Conservation (phyloP, 768 basidiomycete genomes). For the Lentinula raphanica region DNA sequence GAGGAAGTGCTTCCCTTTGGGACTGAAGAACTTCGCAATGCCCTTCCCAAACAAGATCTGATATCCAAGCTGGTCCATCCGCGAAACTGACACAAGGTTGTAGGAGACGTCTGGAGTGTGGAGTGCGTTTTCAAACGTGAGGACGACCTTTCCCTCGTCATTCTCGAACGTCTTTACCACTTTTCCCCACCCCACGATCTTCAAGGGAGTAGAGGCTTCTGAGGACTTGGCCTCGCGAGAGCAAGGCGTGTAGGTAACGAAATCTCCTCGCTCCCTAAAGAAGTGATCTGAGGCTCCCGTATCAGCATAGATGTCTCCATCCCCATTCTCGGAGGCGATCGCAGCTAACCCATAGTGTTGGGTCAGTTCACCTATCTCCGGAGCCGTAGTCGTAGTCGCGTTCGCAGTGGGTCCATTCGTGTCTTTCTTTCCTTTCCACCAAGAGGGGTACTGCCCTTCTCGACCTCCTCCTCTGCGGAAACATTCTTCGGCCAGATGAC, state of each 20-base stretch:
- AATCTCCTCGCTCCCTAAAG: conserved; percentile 15
- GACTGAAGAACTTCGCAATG: not conserved
- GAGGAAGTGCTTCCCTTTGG: conserved; percentile 6
- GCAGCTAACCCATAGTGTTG: not conserved
- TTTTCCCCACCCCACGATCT: conserved; percentile 16
- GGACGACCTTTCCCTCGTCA: conserved; percentile 3
- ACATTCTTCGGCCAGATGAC: conserved; percentile 17
- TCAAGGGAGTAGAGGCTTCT: conserved; percentile 9
- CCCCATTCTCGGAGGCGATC: not conserved
- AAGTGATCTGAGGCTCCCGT: conserved; percentile 22
- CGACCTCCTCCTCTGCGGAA: conserved; percentile 22
- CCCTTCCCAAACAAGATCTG: conserved; percentile 12
- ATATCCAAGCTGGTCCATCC: conserved; percentile 13
- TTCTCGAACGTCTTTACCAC: conserved; percentile 10
- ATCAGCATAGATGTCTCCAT: conserved; percentile 5
- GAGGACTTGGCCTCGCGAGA: conserved; percentile 6
- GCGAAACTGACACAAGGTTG: conserved; percentile 20
- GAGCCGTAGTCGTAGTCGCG: no score
- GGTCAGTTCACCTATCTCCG: not conserved
- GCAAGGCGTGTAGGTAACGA: conserved; percentile 11
- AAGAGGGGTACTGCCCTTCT: conserved; percentile 18
- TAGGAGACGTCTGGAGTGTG: conserved; percentile 21
- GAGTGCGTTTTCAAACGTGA: conserved; percentile 18
- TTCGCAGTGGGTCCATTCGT: not conserved
- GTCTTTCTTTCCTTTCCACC: conserved; percentile 11